phyloP scores from a whole-genome alignment of 306 rosid species.

The Quercus rubra region DNA sequence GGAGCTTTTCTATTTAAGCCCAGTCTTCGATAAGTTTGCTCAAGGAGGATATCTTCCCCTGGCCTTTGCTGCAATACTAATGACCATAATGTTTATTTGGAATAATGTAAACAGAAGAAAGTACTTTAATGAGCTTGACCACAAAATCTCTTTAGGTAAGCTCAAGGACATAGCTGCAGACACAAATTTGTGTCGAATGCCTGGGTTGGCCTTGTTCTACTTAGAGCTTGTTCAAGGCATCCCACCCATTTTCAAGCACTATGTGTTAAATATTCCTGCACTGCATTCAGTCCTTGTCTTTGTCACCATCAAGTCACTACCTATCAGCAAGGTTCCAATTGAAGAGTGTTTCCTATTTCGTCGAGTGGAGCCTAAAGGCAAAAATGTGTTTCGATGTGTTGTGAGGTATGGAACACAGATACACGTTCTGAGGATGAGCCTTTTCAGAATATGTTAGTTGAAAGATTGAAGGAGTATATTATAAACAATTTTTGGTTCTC shows the following conservation, averaged over 20 bases:
- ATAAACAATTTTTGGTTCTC: slow-evolving; percentile 4
- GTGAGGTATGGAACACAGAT: slow-evolving; percentile 29
- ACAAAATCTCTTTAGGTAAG: slow-evolving; percentile 20
- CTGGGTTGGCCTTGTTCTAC: slow-evolving; percentile 34
- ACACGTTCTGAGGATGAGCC: not conserved
- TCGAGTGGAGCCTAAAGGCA: slow-evolving; percentile 13
- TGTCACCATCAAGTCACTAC: slow-evolving; percentile 22
- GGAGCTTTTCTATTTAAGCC: slow-evolving; percentile 35
- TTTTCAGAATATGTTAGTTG: slow-evolving; percentile 19
- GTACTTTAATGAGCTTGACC: slow-evolving; percentile 25
- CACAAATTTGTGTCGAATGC: not conserved
- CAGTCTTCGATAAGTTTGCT: slow-evolving; percentile 35
- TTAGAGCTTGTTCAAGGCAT: slow-evolving; percentile 39
- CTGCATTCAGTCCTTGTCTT: slow-evolving; percentile 32
- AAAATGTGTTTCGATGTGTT: slow-evolving; percentile 25
- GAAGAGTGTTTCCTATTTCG: slow-evolving; percentile 34
- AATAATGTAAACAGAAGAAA: slow-evolving; percentile 30
- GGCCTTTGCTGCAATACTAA: slow-evolving; percentile 10
- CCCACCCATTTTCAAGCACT: slow-evolving; percentile 43
- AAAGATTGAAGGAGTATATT: slow-evolving; percentile 29
- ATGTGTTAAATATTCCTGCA: slow-evolving; percentile 30
- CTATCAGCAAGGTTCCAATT: slow-evolving; percentile 18
- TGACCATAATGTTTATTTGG: slow-evolving; percentile 36
- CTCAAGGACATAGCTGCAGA: slow-evolving; percentile 1
- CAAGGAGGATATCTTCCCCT: slow-evolving; percentile 45